Evolutionary conservation across 2,329 filamentous ascomycete genomes (phyloP).

Genomic region (Cordyceps pruinosa): DNA sequence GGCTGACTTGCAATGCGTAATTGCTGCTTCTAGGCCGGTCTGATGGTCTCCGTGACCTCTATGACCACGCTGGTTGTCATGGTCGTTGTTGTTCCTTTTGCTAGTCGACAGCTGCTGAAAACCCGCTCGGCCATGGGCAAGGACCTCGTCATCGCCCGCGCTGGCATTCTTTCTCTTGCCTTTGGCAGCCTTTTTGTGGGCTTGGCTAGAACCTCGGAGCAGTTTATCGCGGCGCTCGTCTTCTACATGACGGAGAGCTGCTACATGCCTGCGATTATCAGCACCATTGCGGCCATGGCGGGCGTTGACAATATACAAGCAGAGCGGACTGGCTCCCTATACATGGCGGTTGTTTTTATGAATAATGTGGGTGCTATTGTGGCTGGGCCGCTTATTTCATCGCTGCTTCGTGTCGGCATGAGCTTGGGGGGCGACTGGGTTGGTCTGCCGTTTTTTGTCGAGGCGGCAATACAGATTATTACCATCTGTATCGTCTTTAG

Average conservation of each 20-base stretch:
- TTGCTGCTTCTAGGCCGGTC: background rate
- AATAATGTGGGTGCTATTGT: background rate
- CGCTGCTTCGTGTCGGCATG: constrained; percentile 3
- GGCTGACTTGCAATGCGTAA: too few relatives aligned
- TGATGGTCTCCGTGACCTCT: constrained; percentile 4
- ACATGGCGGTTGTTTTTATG: constrained; percentile 3
- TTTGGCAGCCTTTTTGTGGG: constrained; percentile 3
- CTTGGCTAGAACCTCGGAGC: background rate
- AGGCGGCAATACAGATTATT: background rate
- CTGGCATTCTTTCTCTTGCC: constrained; percentile 1
- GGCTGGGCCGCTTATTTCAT: constrained; percentile 2
- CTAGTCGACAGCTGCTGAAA: background rate
- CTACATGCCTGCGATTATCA: constrained; percentile 6
- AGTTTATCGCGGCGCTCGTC: constrained; percentile 2
- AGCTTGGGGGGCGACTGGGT: constrained; percentile 4
- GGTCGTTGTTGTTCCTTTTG: background rate
- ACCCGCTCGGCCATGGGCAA: constrained; percentile 2
- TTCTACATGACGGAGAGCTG: constrained; percentile 6
- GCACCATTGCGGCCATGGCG: constrained; percentile 4
- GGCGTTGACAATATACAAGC: background rate
- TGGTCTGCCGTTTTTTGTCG: constrained; percentile 8
- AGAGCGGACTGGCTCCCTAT: background rate
- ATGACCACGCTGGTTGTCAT: background rate
- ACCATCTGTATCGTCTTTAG: constrained; percentile 10
- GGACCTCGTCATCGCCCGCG: constrained; percentile 2